These are phyloP conservation scores for Cryptococcus sp. DNA, from an alignment of 1,284 basidiomycete species.

Conservation along the genomic window DNA sequence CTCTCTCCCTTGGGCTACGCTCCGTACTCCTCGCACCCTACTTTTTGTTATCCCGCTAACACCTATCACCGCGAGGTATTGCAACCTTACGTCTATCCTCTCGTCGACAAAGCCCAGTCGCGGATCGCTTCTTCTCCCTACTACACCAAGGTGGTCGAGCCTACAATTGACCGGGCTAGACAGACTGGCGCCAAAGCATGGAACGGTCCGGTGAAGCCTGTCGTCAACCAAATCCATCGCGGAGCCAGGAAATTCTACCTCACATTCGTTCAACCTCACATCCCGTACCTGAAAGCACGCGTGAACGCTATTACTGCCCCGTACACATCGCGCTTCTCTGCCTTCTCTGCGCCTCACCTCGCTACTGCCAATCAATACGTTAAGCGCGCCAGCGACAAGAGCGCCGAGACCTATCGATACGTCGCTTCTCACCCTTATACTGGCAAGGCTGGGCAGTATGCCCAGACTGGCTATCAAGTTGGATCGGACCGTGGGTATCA, in stretches of 20 bases:
- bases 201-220: conserved; percentile 42
- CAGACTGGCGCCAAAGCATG: conserved; percentile 19
- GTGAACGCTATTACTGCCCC: conserved; percentile 38
- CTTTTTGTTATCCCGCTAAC: conserved; percentile 48
- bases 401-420: conserved; percentile 24
- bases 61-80: conserved; percentile 43
- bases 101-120: conserved; percentile 28
- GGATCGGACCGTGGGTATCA: conserved; percentile 26
- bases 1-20: conserved; percentile 37
- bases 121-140: conserved; percentile 27
- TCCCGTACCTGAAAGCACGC: conserved; percentile 40
- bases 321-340: conserved; percentile 28
- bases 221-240: conserved; percentile 30
- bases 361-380: conserved; percentile 27
- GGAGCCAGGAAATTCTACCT: conserved; percentile 39
- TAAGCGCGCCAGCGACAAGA: conserved; percentile 18
- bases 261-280: conserved; percentile 45
- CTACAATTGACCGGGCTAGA: conserved; percentile 20
- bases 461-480: conserved; percentile 27
- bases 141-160: conserved; percentile 35
- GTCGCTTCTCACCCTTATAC: conserved; percentile 40
- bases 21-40: conserved; percentile 34
- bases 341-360: conserved; percentile 35
- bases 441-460: conserved; percentile 30
- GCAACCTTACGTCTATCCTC: conserved; percentile 43